phyloP scores from a whole-genome alignment of 805 yeast genomes.

The Kazachstania viticola region DNA sequence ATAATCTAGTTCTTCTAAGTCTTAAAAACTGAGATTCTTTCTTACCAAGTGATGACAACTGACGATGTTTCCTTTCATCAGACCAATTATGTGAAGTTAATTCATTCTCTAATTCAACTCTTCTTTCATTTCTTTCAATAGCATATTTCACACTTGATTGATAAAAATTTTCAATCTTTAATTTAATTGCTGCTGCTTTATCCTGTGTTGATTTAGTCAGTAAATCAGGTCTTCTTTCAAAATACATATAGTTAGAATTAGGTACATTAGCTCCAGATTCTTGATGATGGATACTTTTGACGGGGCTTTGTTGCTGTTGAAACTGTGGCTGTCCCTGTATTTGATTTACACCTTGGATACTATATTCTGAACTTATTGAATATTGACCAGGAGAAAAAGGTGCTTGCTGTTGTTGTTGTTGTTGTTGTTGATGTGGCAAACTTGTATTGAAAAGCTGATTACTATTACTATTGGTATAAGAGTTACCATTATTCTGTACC shows the following conservation, averaged over 20 bases:
- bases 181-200: conserved; percentile 70
- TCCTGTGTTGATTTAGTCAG: conserved; percentile 69
- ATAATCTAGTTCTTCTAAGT: conserved; percentile 69
- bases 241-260: conserved; percentile 38
- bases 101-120: conserved; percentile 71
- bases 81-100: conserved; percentile 59
- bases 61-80: conserved; percentile 77
- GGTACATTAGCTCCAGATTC: not conserved
- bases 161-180: conserved; percentile 74
- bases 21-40: conserved; percentile 82
- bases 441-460: too few species aligned
- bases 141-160: conserved; percentile 83
- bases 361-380: conserved; percentile 19
- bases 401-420: conserved; percentile 6
- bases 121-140: conserved; percentile 87
- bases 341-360: conserved; percentile 10
- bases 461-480: conserved; percentile 1
- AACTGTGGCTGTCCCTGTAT: not conserved
- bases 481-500: not conserved
- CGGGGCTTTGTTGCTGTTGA: conserved; percentile 15
- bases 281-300: conserved; percentile 8
- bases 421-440: conserved; percentile 5
- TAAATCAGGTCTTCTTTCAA: conserved; percentile 74
- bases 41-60: conserved; percentile 69
- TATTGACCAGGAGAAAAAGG: conserved; percentile 22